These are phyloP conservation scores for Parmales sp. DNA, from an alignment of 108 stramenopile species.

Conservation along the genomic window DNA sequence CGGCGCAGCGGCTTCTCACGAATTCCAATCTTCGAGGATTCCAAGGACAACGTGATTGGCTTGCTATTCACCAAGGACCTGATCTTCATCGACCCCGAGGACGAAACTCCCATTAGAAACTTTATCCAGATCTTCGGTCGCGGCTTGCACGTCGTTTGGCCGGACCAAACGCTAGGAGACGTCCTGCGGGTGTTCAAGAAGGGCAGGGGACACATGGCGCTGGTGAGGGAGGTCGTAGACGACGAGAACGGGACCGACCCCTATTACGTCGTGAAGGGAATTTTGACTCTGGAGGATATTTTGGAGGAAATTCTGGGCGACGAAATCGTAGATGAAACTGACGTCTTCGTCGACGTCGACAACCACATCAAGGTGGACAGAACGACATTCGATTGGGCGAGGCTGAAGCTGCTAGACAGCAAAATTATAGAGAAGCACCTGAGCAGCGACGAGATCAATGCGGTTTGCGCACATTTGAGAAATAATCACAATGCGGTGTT, in stretches of 20 bases:
- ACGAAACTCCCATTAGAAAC: slow-evolving; percentile 71
- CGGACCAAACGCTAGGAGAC: slow-evolving; percentile 74
- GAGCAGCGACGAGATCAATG: slow-evolving; percentile 56
- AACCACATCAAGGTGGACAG: slow-evolving; percentile 44
- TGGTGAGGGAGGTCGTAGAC: slow-evolving; percentile 82
- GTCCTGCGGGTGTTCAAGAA: slow-evolving; percentile 74
- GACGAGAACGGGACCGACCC: slow-evolving; percentile 54
- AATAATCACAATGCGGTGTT: slow-evolving; percentile 55
- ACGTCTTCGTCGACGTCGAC: slow-evolving; percentile 61
- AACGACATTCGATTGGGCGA: slow-evolving; percentile 40
- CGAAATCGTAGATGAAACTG: slow-evolving; percentile 96
- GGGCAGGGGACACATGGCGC: slow-evolving; percentile 81
- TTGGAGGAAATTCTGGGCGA: slow-evolving; percentile 88
- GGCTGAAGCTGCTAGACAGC: slow-evolving; percentile 64
- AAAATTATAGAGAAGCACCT: slow-evolving; percentile 64
- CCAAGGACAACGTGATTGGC: slow-evolving; percentile 78
- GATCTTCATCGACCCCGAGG: slow-evolving; percentile 94
- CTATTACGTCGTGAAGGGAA: slow-evolving; percentile 81
- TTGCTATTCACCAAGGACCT: slow-evolving; percentile 95
- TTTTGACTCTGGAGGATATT: slow-evolving; percentile 95
- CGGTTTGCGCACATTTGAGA: slow-evolving; percentile 67
- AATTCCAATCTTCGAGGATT: slow-evolving; percentile 79
- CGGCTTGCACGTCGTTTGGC: slow-evolving; percentile 69
- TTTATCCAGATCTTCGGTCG: slow-evolving; percentile 90
- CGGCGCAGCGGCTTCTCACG: slow-evolving; percentile 84